phyloP scores from a whole-genome alignment of 495 filamentous ascomycete species.

The Penicillium chermesinum region DNA sequence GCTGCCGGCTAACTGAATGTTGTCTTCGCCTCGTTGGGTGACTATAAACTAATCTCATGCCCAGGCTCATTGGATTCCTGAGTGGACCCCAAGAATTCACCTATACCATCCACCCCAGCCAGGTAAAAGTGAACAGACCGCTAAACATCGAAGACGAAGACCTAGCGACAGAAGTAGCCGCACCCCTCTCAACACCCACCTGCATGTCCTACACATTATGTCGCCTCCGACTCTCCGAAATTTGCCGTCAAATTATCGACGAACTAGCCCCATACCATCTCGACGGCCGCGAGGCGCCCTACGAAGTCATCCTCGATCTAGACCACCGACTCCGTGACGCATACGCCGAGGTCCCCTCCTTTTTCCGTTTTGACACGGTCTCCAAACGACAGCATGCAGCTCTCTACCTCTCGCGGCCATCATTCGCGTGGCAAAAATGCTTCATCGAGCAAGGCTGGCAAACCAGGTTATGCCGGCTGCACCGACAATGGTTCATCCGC shows the following conservation, averaged over 20 bases:
- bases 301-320: slow-evolving; percentile 32
- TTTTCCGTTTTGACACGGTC: slow-evolving; percentile 33
- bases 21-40: too few species aligned
- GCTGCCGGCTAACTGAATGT: background rate
- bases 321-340: slow-evolving; percentile 32
- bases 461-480: slow-evolving; percentile 39
- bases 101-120: slow-evolving; percentile 40
- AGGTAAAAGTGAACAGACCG: slow-evolving; percentile 40
- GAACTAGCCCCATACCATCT: slow-evolving; percentile 24
- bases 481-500: slow-evolving; percentile 38
- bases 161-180: slow-evolving; percentile 1
- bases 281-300: slow-evolving; percentile 26
- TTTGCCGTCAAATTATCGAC: slow-evolving; percentile 42
- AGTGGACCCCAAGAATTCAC: slow-evolving; percentile 48
- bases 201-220: slow-evolving; percentile 41
- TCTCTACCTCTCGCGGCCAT: slow-evolving; percentile 33
- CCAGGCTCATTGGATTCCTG: slow-evolving; percentile 32
- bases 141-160: slow-evolving; percentile 27
- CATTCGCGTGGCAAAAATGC: slow-evolving; percentile 37
- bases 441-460: slow-evolving; percentile 38
- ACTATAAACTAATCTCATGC: slow-evolving; percentile 2
- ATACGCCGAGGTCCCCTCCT: slow-evolving; percentile 20
- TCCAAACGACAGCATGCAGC: slow-evolving; percentile 26
- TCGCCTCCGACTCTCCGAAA: slow-evolving; percentile 34
- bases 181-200: slow-evolving; percentile 28